Conservation (phyloP, 495 filamentous ascomycete genomes). For the Penicillium odoratum region DNA sequence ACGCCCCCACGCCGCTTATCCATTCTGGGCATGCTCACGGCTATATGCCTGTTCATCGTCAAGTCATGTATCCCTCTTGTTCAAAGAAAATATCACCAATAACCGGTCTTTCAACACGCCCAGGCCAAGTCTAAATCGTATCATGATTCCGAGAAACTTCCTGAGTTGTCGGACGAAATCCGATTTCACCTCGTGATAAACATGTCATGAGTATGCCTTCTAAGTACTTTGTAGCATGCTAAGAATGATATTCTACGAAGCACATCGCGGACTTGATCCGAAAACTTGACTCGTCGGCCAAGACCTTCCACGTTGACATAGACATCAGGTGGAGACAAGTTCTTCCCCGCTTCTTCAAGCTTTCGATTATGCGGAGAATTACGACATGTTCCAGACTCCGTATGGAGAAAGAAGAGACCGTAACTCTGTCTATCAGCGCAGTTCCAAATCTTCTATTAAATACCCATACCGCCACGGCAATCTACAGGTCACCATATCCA, state of each 20-base stretch:
- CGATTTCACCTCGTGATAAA: conserved; percentile 5
- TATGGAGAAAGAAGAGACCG: background rate
- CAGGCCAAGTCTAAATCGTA: background rate
- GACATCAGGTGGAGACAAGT: conserved; percentile 6
- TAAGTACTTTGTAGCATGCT: background rate
- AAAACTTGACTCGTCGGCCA: conserved; percentile 16
- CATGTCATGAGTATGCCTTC: background rate
- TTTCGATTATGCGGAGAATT: conserved; percentile 14
- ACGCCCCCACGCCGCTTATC: conserved; percentile 21
- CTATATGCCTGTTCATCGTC: conserved; percentile 5
- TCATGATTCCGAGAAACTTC: conserved; percentile 2
- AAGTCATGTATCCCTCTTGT: background rate
- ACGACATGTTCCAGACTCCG: background rate
- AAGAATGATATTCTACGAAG: background rate
- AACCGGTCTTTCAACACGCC: background rate
- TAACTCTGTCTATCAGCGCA: background rate
- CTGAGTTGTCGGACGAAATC: conserved; percentile 22
- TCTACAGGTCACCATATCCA: background rate
- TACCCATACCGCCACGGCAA: background rate
- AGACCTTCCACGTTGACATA: conserved; percentile 8
- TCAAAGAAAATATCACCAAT: conserved; percentile 11
- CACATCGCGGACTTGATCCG: background rate
- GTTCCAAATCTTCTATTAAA: background rate
- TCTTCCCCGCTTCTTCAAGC: conserved; percentile 21
- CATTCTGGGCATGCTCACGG: background rate